These are phyloP conservation scores for Cyberlindnera mycetangii DNA, from an alignment of 805 yeast species.

Conservation along the genomic window DNA sequence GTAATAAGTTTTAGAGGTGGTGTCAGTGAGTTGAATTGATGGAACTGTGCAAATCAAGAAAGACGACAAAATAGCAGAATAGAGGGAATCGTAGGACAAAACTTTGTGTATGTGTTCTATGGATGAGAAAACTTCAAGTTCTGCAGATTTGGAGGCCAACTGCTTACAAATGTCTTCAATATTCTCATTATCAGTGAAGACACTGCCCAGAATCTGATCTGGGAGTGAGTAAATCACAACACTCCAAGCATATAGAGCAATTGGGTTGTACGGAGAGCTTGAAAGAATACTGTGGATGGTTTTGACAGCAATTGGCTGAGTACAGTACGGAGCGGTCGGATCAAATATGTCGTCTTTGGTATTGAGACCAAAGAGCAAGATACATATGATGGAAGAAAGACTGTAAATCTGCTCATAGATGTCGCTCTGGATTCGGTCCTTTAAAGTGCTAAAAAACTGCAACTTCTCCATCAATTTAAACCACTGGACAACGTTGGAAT, in stretches of 20 bases:
- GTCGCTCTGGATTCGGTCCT: constrained; percentile 19
- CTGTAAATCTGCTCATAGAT: constrained; percentile 37
- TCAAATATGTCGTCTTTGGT: constrained; percentile 42
- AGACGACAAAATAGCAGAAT: constrained; percentile 41
- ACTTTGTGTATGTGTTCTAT: constrained; percentile 40
- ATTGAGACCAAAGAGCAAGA: constrained; percentile 57
- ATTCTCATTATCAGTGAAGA: constrained; percentile 28
- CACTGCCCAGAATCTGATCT: constrained; percentile 41
- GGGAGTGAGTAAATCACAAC: constrained; percentile 51
- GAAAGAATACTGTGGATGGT: constrained; percentile 40
- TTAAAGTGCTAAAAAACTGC: constrained; percentile 20
- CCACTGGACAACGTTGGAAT: constrained; percentile 47
- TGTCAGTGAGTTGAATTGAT: constrained; percentile 44
- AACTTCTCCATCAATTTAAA: constrained; percentile 45
- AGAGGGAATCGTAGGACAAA: constrained; percentile 48
- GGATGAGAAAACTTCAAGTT: constrained; percentile 43
- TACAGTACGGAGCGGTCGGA: constrained; percentile 37
- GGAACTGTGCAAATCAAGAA: constrained; percentile 36
- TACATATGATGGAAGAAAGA: constrained; percentile 45
- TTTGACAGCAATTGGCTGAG: constrained; percentile 37
- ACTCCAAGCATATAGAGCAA: constrained; percentile 66
- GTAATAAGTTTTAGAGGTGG: constrained; percentile 31
- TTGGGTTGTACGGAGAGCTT: constrained; percentile 39
- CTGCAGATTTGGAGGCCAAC: constrained; percentile 31
- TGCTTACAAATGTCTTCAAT: constrained; percentile 10